Percentiles rank a stretch among this genome's conserved stretches.
Conservation (phyloP, 805 yeast genomes). For the Gaillardinia entomophila region DNA sequence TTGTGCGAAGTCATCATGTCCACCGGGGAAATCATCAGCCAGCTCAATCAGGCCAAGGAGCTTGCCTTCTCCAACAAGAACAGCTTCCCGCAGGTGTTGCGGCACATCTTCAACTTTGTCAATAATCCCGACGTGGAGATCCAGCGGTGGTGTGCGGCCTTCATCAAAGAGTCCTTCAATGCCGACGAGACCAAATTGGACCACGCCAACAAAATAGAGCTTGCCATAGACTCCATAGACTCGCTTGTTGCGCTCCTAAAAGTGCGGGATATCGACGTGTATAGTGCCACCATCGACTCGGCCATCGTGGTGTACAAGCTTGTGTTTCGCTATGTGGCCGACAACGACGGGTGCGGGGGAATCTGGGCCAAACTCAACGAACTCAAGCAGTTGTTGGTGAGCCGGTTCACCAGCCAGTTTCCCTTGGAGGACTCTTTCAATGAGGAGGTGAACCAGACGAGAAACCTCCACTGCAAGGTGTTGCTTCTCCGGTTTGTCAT, state of each 20-base stretch:
- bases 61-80: conserved; percentile 25
- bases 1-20: too few species aligned
- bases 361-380: conserved; percentile 53
- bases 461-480: conserved; percentile 56
- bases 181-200: conserved; percentile 18
- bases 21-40: conserved; percentile 14
- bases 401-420: conserved; percentile 51
- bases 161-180: conserved; percentile 32
- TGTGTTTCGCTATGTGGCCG: conserved; percentile 40
- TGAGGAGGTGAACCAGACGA: conserved; percentile 42
- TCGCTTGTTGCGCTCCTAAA: conserved; percentile 21
- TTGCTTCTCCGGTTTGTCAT: conserved; percentile 68
- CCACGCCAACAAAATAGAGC: conserved; percentile 25
- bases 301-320: conserved; percentile 37
- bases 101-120: conserved; percentile 34
- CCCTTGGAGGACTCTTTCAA: conserved; percentile 47
- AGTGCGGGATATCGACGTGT: conserved; percentile 23
- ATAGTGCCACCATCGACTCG: conserved; percentile 28
- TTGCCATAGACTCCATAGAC: conserved; percentile 37
- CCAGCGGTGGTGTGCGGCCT: conserved; percentile 37
- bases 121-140: conserved; percentile 27
- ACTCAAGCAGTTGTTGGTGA: conserved; percentile 55
- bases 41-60: conserved; percentile 33
- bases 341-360: conserved; percentile 39
- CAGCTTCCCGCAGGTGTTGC: conserved; percentile 37